Evolutionary conservation across 176 grass and related monocot genomes (phyloP).

Genomic region (sorghum (Sorghum bicolor)): Sorghum_bicolor_NCBIv3 NC_012874.2:16260001-16260500

Average conservation of each 20-base stretch:
- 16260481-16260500: neutral
- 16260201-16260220: neutral
- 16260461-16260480: neutral
- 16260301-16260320: neutral
- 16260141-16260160: neutral
- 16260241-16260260: neutral
- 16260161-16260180: neutral
- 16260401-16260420: neutral
- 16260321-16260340: neutral
- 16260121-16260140: neutral
- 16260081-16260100: neutral
- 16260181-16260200: neutral
- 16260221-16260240: neutral
- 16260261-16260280: neutral
- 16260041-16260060: neutral
- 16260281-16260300: neutral
- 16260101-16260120: neutral
- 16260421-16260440: neutral
- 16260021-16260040: neutral
- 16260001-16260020: neutral
- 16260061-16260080: neutral
- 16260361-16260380: neutral
- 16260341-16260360: neutral
- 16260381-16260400: neutral
- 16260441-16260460: neutral